Base-by-base conservation (phyloP, 31 red algal species). In the Odonthalia washingtoniensis region DNA sequence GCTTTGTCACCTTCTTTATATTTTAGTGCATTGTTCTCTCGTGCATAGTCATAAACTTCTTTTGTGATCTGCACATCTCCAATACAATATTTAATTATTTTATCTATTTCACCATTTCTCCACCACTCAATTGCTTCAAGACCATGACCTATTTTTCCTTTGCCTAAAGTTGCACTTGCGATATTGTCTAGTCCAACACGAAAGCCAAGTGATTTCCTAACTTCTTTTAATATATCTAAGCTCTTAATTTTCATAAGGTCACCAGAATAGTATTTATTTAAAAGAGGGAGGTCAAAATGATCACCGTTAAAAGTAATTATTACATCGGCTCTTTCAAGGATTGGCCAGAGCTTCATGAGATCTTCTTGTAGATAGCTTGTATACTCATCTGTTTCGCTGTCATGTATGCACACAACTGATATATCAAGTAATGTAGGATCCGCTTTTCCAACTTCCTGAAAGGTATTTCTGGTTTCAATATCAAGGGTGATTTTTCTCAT, bases 31-130 rank as follows among this genome's bases (percentile, higher is more conserved):
- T 35, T 35, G 33, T 67, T 67, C 27, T 30, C 64, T 33, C 27
- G 64, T 67, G 64, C 64, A 67, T 67, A 67, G 64, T 67, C 64
- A 35, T 67, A 67, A 35, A 67, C 64, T 67, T 67, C 64, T 67
- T 67, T 67, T 30, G 64, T 67, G 27, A 67, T 35, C 33, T 67
- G 27, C 33, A 67, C 64, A 67, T 67, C 64, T 67, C 33, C 30
- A 30, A 67, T 30, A 35, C 64, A 67, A 35, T 67, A 67, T 30
- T 67, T 35, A 67, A 67, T 67, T 67, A 67, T 67, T 67, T 67
- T 67, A 30, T 67, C 30, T 67, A 67, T 35, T 67, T 67, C 64
- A 35, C 64, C 64, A 67, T 30, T 35, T 33, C 33, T 67, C 64
- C 64, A 67, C 64, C 64, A 67, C 27, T 30, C 64, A 67, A 67